Evolutionary conservation across 1,284 basidiomycete genomes (phyloP).

Genomic region (Marasmius fiardii): DNA sequence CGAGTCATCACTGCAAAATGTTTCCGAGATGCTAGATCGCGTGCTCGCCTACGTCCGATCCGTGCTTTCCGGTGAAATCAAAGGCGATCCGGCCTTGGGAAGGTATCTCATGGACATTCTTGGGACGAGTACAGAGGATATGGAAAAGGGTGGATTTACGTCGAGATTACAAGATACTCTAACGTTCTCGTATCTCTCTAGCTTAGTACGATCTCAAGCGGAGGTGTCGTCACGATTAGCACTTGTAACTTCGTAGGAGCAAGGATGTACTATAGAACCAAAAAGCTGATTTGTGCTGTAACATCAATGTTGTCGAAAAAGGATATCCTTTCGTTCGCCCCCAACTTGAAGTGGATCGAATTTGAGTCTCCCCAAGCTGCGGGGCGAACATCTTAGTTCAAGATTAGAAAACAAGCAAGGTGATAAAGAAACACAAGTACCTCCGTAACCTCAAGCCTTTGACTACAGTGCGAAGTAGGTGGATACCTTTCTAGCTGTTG

Average conservation of each 20-base stretch:
- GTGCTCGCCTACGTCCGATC: conserved; percentile 85
- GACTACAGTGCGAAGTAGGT: background rate
- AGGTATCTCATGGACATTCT: conserved; percentile 92
- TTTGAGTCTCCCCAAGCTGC: too few relatives aligned
- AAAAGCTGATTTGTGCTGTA: too few relatives aligned
- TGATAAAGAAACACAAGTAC: too few relatives aligned
- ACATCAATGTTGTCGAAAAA: too few relatives aligned
- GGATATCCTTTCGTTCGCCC: too few relatives aligned
- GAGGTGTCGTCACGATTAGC: conserved; percentile 91
- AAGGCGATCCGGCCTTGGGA: conserved; percentile 87
- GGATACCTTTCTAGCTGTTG: conserved; percentile 48
- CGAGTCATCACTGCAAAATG: conserved; percentile 68
- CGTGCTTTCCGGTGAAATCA: conserved; percentile 75
- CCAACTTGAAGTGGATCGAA: too few relatives aligned
- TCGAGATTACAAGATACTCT: conserved; percentile 84
- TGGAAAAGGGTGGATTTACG: conserved; percentile 76
- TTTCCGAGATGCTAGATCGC: conserved; percentile 80
- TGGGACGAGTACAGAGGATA: conserved; percentile 59
- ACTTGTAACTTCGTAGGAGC: conserved; percentile 49
- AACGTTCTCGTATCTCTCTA: conserved; percentile 94
- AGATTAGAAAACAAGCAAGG: too few relatives aligned
- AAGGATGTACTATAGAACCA: background rate
- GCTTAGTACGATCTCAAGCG: conserved; percentile 91
- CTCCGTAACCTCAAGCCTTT: background rate
- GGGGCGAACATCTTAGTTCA: too few relatives aligned